phyloP scores from a whole-genome alignment of 208 protist genomes.

The Angomonas deanei region DNA sequence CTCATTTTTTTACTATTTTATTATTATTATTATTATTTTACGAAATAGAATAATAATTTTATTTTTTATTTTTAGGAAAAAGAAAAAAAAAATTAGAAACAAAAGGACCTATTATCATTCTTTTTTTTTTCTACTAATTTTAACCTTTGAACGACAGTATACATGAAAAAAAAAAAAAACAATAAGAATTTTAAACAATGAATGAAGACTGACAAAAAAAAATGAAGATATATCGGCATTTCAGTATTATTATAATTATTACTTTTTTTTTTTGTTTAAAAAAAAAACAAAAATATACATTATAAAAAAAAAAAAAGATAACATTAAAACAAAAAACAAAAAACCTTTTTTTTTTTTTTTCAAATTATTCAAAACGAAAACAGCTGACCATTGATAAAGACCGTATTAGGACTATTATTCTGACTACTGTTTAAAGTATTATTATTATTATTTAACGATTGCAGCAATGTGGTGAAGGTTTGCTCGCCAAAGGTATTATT shows the following conservation, averaged over 20 bases:
- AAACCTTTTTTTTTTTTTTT: no score
- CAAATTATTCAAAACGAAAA: no score
- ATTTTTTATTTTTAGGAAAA: neutral
- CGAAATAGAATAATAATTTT: neutral
- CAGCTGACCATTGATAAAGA: no score
- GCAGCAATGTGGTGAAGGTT: neutral
- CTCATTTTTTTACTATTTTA: neutral
- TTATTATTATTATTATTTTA: slow-evolving; percentile 1
- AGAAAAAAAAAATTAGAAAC: neutral
- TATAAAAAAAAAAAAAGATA: no score
- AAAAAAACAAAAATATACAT: no score
- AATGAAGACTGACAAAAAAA: neutral
- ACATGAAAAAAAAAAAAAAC: neutral
- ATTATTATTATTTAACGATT: neutral
- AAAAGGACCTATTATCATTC: neutral
- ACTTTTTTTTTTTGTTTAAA: no score
- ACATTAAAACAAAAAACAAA: no score
- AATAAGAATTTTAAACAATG: no score
- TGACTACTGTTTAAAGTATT: neutral
- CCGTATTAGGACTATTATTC: neutral
- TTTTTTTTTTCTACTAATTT: neutral
- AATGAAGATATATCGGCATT: no score
- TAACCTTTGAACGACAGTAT: neutral
- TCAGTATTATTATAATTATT: neutral
- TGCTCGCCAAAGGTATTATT: neutral